Evolutionary conservation across 164 flowering plant species (phyloP).

Genomic region (Vitis labrusca): DNA sequence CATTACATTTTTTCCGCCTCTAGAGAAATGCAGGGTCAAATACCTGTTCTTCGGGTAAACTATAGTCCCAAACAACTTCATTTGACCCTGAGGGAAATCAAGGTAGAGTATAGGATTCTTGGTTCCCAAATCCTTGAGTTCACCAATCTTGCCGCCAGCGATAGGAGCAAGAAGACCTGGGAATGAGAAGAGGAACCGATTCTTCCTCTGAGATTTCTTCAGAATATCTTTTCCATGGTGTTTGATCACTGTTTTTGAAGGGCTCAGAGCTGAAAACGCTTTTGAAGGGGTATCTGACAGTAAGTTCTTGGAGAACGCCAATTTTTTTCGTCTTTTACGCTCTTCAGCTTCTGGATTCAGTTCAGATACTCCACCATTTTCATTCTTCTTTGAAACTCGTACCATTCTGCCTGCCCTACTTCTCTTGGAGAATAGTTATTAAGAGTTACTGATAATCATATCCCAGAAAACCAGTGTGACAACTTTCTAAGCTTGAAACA

Average conservation of each 20-base stretch:
- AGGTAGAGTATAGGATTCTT: conserved; percentile 86
- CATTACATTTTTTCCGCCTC: conserved; percentile 76
- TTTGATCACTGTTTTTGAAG: conserved; percentile 62
- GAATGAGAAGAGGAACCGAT: conserved; percentile 76
- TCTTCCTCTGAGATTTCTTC: conserved; percentile 85
- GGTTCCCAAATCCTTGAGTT: conserved; percentile 73
- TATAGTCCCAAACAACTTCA: conserved; percentile 96
- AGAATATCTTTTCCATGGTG: conserved; percentile 84
- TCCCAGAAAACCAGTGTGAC: too few species aligned
- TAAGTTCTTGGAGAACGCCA: conserved; percentile 47
- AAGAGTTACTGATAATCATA: too few species aligned
- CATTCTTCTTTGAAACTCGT: conserved; percentile 28
- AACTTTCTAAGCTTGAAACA: too few species aligned
- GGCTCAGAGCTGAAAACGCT: conserved; percentile 32
- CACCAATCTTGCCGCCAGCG: conserved; percentile 85
- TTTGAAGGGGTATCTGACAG: conserved; percentile 50
- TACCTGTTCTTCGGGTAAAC: conserved; percentile 86
- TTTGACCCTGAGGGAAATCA: conserved; percentile 89
- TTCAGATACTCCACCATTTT: conserved; percentile 5
- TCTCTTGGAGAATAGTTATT: too few species aligned
- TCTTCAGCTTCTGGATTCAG: conserved; percentile 47
- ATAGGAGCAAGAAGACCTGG: conserved; percentile 81
- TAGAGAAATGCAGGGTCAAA: conserved; percentile 80
- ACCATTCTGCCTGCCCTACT: conserved; percentile 18
- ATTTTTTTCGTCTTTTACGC: conserved; percentile 56